phyloP scores from a whole-genome alignment of 2,329 filamentous ascomycete species.

The Epichloe festucae region DNA sequence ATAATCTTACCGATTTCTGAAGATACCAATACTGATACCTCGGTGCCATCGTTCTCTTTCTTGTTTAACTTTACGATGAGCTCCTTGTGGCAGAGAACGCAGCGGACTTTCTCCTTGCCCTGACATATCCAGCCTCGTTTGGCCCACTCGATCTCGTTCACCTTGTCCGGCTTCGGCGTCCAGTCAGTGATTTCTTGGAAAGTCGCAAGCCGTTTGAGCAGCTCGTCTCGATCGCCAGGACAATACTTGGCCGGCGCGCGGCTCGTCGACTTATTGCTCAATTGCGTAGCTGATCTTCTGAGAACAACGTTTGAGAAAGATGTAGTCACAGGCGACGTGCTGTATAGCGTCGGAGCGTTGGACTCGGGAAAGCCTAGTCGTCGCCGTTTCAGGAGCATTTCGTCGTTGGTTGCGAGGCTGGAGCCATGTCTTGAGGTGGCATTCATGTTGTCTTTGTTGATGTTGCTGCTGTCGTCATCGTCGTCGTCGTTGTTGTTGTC shows the following conservation, averaged over 20 bases:
- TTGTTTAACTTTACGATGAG: conserved; percentile 67
- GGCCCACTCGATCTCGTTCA: conserved; percentile 89
- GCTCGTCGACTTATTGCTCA: conserved; percentile 8
- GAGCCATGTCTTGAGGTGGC: conserved; percentile 7
- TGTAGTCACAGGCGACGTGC: conserved; percentile 10
- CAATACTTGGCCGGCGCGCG: conserved; percentile 55
- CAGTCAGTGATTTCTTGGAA: conserved; percentile 87
- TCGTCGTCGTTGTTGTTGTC: conserved; percentile 2
- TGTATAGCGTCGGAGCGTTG: conserved; percentile 19
- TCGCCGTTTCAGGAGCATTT: conserved; percentile 39
- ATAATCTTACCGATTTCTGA: conserved; percentile 40
- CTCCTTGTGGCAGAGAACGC: conserved; percentile 73
- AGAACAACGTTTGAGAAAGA: conserved; percentile 8
- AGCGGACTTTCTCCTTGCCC: conserved; percentile 71
- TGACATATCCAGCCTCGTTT: conserved; percentile 85
- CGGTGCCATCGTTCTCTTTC: conserved; percentile 42
- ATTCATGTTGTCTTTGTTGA: conserved; percentile 10
- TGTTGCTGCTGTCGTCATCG: too few relatives aligned
- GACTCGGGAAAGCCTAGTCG: conserved; percentile 33
- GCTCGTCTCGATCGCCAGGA: conserved; percentile 71
- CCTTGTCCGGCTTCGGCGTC: conserved; percentile 77
- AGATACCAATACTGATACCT: conserved; percentile 38
- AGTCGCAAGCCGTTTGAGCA: conserved; percentile 68
- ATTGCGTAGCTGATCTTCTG: conserved; percentile 2
- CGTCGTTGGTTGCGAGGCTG: conserved; percentile 18